phyloP scores from a whole-genome alignment of 768 basidiomycete species.

The Auricularia sp. region DNA sequence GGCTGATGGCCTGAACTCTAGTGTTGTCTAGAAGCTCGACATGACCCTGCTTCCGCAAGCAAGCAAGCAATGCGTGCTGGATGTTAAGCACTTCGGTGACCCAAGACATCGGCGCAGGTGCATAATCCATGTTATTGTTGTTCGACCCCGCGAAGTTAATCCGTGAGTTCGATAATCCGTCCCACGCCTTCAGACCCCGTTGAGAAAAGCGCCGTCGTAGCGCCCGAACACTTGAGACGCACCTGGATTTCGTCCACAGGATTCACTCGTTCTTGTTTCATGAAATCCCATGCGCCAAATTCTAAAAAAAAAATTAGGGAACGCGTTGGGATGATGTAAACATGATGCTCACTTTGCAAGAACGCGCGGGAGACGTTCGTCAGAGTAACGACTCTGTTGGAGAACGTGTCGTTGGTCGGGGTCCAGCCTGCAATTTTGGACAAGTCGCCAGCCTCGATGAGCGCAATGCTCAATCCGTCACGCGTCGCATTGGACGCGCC shows the following conservation, averaged over 20 bases:
- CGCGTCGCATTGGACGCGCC: slow-evolving; percentile 44
- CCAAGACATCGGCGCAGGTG: slow-evolving; percentile 52
- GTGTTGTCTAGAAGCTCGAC: slow-evolving; percentile 62
- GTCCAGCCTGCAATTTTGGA: slow-evolving; percentile 60
- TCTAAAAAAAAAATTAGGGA: slow-evolving; percentile 30
- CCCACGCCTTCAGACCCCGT: slow-evolving; percentile 64
- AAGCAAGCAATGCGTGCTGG: slow-evolving; percentile 70
- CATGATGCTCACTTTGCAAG: slow-evolving; percentile 41
- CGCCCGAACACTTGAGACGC: slow-evolving; percentile 10
- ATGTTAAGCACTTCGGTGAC: slow-evolving; percentile 91
- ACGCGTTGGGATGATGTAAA: slow-evolving; percentile 1
- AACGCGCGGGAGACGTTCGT: slow-evolving; percentile 65
- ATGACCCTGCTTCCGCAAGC: slow-evolving; percentile 31
- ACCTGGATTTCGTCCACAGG: slow-evolving; percentile 84
- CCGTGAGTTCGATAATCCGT: slow-evolving; percentile 74
- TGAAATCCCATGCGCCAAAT: slow-evolving; percentile 74
- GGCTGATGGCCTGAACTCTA: slow-evolving; percentile 61
- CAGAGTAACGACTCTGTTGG: slow-evolving; percentile 80
- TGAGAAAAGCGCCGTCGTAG: background rate
- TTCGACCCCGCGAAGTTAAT: slow-evolving; percentile 54
- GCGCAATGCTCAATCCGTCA: slow-evolving; percentile 49
- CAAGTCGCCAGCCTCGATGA: slow-evolving; percentile 79
- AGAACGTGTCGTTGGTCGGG: slow-evolving; percentile 43
- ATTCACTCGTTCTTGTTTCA: slow-evolving; percentile 58
- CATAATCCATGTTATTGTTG: slow-evolving; percentile 31